Conservation (phyloP, 208 protist species). For the Blastocrithidia nonstop region DNA sequence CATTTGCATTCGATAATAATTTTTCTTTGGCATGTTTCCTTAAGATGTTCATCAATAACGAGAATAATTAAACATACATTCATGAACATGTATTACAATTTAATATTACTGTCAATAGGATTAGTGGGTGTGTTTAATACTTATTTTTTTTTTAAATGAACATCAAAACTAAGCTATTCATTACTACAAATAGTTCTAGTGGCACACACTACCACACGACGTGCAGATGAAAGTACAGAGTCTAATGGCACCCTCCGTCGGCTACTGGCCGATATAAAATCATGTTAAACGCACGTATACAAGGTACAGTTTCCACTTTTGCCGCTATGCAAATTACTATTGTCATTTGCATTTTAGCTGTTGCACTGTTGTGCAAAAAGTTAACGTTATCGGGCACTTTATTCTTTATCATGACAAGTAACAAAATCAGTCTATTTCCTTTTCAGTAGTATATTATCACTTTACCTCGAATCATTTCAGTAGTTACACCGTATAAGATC, state of each 20-base stretch:
- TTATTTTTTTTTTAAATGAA: conserved; percentile 11
- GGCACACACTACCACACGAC: conserved; percentile 58
- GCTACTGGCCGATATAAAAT: conserved; percentile 42
- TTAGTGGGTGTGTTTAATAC: neutral
- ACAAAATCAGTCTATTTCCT: too few relatives aligned
- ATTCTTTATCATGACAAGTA: too few relatives aligned
- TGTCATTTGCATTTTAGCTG: neutral
- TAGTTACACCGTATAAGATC: conserved; percentile 67
- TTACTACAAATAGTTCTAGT: conserved; percentile 33
- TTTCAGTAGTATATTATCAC: too few relatives aligned
- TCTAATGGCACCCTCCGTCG: conserved; percentile 43
- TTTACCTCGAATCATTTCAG: too few relatives aligned
- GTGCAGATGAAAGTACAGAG: conserved; percentile 20
- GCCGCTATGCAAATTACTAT: neutral
- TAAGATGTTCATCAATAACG: neutral
- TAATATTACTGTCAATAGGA: too few relatives aligned
- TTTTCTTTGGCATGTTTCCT: neutral
- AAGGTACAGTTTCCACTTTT: conserved; percentile 41
- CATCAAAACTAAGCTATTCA: conserved; percentile 54
- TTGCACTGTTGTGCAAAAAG: neutral
- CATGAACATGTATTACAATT: too few relatives aligned
- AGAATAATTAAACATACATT: neutral
- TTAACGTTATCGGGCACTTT: too few relatives aligned
- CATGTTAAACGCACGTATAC: conserved; percentile 56
- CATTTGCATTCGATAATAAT: too few relatives aligned